phyloP scores from a whole-genome alignment of 164 flowering plant genomes.

The Magnolia kwangsiensis region DNA sequence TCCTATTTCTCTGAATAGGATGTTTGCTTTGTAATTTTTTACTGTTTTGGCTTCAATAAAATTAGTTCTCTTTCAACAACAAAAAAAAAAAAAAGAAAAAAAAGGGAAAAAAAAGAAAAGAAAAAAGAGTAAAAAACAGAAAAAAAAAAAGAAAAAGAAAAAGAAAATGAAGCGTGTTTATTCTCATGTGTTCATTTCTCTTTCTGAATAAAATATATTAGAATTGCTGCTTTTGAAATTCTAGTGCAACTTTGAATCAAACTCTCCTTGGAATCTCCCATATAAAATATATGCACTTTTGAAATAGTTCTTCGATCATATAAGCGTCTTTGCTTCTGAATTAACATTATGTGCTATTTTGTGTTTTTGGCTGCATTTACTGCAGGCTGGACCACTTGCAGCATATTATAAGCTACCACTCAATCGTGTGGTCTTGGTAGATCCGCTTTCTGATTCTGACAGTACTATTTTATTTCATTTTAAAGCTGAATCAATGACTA shows the following conservation, averaged over 20 bases:
- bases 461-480: not conserved
- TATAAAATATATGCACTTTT: not conserved
- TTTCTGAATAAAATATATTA: not conserved
- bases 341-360: not conserved
- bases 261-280: no score
- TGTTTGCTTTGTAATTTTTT: no score
- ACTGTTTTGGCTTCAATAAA: no score
- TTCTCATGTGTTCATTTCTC: not conserved
- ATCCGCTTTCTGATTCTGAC: not conserved
- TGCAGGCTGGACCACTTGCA: constrained; percentile 86
- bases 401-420: constrained; percentile 95
- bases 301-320: not conserved
- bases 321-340: not conserved
- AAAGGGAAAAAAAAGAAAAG: no score
- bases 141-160: no score
- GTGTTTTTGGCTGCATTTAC: not conserved
- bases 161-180: not conserved
- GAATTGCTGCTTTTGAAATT: not conserved
- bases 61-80: not conserved
- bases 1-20: no score
- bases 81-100: no score
- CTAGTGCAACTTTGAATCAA: not conserved
- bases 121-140: no score
- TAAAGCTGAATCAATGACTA: not conserved
- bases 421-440: constrained; percentile 85